Base-by-base conservation (phyloP, 2,329 filamentous ascomycete species). In the Fusarium succisae region DNA sequence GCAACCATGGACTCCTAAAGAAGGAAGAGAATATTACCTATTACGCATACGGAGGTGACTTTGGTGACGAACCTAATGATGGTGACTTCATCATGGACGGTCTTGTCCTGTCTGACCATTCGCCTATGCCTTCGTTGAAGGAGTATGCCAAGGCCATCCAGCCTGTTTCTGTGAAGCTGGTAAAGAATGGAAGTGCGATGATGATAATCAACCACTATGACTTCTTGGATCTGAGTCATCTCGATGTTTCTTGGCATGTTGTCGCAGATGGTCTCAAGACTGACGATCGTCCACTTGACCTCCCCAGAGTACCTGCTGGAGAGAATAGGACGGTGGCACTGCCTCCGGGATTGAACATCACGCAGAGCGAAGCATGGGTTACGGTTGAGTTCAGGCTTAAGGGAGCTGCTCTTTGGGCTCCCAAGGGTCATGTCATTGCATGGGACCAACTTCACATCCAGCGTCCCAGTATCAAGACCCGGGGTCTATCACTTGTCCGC, bases 11-110 rank as follows among this genome's bases (percentile, higher is more conserved):
- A 4, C 44, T 74, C 1, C 39, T 63, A 1, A 73, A 74, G 8
- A 53, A 67, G 14, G 67, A 69, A 17, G 56, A 28, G 0, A 53
- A 74, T 3, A 3, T 60, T 0, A 53, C 30, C 0, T 76, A 57
- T 24, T 72, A 67, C 3, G 90, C 83, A 0, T 91, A 91, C 47
- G 90, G 90, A 3, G 89, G 90, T 5, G 90, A 91, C 76, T 91
- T 91, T 78, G 87, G 87, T 7, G 90, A 91, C 55, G 81, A 86
- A 1, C 89, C 89, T 0, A 89, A 91, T 71, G 90, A 91, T 74
- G 83, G 81, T 3, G 89, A 88, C 63, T 92, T 91, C 58, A 86
- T 89, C 47, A 86, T 90, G 83, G 88, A 90, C 66, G 89, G 89
- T 5, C 81, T 90, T 1, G 41, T 55, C 0, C 18, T 74, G 14